Percentiles rank a stretch among this genome's conserved stretches.
These are phyloP conservation scores for Malus orientalis DNA, from an alignment of 306 rosid species.

Conservation along the genomic window DNA sequence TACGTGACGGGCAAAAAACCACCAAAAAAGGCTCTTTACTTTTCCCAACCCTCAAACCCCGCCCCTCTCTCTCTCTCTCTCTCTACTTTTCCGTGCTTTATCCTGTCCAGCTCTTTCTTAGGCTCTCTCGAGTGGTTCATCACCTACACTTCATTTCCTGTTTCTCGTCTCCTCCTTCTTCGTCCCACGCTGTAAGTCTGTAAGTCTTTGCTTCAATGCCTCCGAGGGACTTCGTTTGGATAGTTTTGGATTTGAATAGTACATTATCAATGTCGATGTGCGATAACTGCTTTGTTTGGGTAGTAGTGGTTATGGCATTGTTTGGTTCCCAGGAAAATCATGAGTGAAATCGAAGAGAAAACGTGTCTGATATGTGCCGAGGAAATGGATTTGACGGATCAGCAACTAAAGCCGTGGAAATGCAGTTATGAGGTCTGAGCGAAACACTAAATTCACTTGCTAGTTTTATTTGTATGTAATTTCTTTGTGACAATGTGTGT, in stretches of 20 bases:
- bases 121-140: background rate
- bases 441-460: background rate
- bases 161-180: background rate
- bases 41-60: too few relatives aligned
- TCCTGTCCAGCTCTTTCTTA: background rate
- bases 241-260: too few relatives aligned
- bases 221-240: background rate
- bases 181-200: constrained; percentile 7
- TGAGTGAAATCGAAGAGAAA: constrained; percentile 88
- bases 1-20: too few relatives aligned
- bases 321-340: constrained; percentile 38
- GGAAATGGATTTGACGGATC: constrained; percentile 99
- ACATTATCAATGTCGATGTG: background rate
- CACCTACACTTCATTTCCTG: background rate
- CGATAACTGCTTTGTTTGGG: background rate
- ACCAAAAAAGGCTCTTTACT: too few relatives aligned
- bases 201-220: background rate
- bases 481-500: background rate
- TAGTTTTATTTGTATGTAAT: background rate
- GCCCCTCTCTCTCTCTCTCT: too few relatives aligned
- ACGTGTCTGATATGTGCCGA: constrained; percentile 95
- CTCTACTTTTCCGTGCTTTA: background rate
- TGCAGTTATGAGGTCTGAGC: constrained; percentile 84
- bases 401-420: constrained; percentile 90
- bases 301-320: background rate